Percentiles rank a stretch among this genome's conserved stretches.
Conservation (phyloP, 1,284 basidiomycete genomes). For the Wallemia mellicola region DNA sequence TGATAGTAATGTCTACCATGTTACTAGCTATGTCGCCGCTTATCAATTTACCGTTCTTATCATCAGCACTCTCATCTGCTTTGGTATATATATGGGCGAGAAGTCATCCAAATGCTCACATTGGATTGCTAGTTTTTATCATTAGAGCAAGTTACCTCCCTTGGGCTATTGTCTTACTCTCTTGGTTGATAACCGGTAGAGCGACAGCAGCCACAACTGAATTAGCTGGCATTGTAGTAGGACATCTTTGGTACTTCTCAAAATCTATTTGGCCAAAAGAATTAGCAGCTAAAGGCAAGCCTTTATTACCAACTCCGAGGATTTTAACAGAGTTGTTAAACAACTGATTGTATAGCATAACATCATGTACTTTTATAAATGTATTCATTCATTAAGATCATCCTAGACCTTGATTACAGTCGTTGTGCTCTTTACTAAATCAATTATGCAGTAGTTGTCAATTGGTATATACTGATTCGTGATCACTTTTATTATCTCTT, state of each 20-base stretch:
- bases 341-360: background rate
- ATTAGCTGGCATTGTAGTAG: slow-evolving; percentile 59
- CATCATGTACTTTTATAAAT: background rate
- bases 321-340: background rate
- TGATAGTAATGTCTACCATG: slow-evolving; percentile 33
- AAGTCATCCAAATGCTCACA: slow-evolving; percentile 70
- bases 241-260: slow-evolving; percentile 62
- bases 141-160: slow-evolving; percentile 90
- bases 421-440: slow-evolving; percentile 31
- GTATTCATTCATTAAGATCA: background rate
- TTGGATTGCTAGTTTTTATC: slow-evolving; percentile 75
- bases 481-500: slow-evolving; percentile 90
- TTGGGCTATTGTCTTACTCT: slow-evolving; percentile 52
- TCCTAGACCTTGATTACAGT: background rate
- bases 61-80: slow-evolving; percentile 61
- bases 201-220: slow-evolving; percentile 60
- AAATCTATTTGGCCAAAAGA: background rate
- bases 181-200: slow-evolving; percentile 65
- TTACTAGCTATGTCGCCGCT: slow-evolving; percentile 10
- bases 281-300: background rate
- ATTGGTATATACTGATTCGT: slow-evolving; percentile 86
- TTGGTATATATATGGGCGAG: slow-evolving; percentile 93
- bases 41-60: slow-evolving; percentile 21
- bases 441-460: slow-evolving; percentile 54
- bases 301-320: background rate